phyloP scores from a whole-genome alignment of 139 green algal species.

The Micractinium conductrix region DNA sequence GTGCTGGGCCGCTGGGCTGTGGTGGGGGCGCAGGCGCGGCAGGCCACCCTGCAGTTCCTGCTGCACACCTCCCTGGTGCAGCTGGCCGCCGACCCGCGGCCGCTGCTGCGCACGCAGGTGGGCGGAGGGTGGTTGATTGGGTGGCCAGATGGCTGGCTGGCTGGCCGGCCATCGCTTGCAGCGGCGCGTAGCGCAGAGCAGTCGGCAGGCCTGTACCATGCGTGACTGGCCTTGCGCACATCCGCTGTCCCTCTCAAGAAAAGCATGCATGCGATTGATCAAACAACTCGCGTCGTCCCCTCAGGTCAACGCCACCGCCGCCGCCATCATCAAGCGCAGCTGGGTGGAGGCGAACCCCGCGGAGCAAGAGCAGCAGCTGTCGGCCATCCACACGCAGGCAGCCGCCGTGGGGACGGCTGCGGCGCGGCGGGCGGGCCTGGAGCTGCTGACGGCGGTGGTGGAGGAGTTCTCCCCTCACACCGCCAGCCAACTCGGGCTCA shows the following conservation, averaged over 20 bases:
- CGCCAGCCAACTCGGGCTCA: constrained; percentile 73
- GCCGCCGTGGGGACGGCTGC: neutral
- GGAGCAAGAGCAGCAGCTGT: constrained; percentile 53
- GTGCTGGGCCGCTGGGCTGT: constrained; percentile 67
- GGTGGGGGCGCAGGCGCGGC: constrained; percentile 22
- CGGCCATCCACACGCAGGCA: constrained; percentile 31
- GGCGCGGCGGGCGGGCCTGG: constrained; percentile 24
- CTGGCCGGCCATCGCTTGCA: too few relatives aligned
- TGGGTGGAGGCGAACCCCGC: constrained; percentile 59
- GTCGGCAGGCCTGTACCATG: too few relatives aligned
- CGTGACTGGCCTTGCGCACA: too few relatives aligned
- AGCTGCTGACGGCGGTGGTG: constrained; percentile 72
- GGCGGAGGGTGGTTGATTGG: too few relatives aligned
- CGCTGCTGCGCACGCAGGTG: constrained; percentile 6
- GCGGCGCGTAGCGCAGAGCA: too few relatives aligned
- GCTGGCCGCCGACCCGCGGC: constrained; percentile 1
- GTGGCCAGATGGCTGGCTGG: neutral
- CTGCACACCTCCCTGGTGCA: constrained; percentile 54
- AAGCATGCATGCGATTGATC: too few relatives aligned
- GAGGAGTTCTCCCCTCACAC: constrained; percentile 79
- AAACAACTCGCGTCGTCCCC: too few relatives aligned
- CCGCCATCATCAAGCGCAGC: constrained; percentile 76
- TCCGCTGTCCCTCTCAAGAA: too few relatives aligned
- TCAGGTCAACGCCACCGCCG: constrained; percentile 52
- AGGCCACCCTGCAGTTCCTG: constrained; percentile 57